Percentiles rank a stretch among this genome's conserved stretches.
Conservation (phyloP, 2,329 filamentous ascomycete genomes). For the Pseudogymnoascus sp. region DNA sequence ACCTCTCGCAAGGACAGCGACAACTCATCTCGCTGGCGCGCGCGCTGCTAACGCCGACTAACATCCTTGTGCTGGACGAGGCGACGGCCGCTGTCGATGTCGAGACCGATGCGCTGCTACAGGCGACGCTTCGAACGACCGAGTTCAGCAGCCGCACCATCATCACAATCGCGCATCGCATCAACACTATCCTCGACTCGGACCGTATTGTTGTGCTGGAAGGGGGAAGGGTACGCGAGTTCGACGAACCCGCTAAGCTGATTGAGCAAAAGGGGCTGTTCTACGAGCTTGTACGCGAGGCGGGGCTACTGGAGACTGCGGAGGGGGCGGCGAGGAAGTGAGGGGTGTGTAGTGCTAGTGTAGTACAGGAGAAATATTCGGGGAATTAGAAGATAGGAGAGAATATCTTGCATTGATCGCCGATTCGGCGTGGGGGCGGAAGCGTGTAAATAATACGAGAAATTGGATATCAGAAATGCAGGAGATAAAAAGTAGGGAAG, state of each 20-base stretch:
- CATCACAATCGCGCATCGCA: slow-evolving; percentile 95
- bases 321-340: neutral
- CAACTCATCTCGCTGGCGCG: slow-evolving; percentile 91
- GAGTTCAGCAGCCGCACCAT: slow-evolving; percentile 88
- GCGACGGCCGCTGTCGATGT: slow-evolving; percentile 75
- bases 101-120: slow-evolving; percentile 61
- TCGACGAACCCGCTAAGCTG: slow-evolving; percentile 76
- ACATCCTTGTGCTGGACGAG: slow-evolving; percentile 95
- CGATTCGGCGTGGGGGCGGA: neutral
- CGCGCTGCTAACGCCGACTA: slow-evolving; percentile 88
- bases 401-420: neutral
- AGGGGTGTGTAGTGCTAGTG: neutral
- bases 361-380: neutral
- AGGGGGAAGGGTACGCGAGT: slow-evolving; percentile 83
- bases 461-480: slow-evolving; percentile 11
- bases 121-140: slow-evolving; percentile 56
- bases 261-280: slow-evolving; percentile 74
- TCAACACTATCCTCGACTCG: slow-evolving; percentile 88
- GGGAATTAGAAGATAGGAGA: neutral
- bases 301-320: slow-evolving; percentile 53
- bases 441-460: slow-evolving; percentile 4
- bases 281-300: slow-evolving; percentile 85
- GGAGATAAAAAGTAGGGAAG: neutral
- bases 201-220: slow-evolving; percentile 93
- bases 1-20: slow-evolving; percentile 89